Evolutionary conservation across 176 grass and related monocot species (phyloP).

Genomic region (Carex pumila): DNA sequence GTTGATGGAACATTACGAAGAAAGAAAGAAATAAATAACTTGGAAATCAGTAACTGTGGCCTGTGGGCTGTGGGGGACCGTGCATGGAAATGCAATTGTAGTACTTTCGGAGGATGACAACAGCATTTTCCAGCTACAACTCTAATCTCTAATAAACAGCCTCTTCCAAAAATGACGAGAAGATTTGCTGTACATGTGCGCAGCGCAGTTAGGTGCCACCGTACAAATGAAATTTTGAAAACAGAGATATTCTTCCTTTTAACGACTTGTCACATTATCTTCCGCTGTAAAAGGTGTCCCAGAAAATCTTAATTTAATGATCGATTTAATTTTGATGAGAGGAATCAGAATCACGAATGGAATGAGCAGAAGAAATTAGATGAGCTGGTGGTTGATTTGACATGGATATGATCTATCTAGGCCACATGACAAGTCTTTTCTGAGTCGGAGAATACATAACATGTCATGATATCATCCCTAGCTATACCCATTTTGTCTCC

Average conservation of each 20-base stretch:
- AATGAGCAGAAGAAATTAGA: neutral
- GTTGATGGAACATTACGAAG: no score
- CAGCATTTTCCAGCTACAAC: neutral
- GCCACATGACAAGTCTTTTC: neutral
- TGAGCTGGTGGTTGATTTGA: neutral
- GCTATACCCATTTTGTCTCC: constrained; percentile 12
- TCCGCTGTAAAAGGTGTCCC: neutral
- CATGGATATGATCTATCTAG: constrained; percentile 4
- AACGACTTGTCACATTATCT: constrained; percentile 1
- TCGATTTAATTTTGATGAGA: neutral
- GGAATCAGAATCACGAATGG: no score
- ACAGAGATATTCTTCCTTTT: neutral
- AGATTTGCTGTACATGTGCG: neutral
- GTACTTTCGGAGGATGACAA: neutral
- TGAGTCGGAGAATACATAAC: neutral
- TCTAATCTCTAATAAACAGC: no score
- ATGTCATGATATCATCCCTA: constrained; percentile 4
- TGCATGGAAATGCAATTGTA: neutral
- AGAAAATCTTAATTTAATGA: neutral
- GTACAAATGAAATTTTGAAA: neutral
- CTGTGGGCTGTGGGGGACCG: neutral
- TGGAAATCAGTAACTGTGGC: neutral
- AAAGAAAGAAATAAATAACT: no score
- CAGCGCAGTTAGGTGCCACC: neutral
- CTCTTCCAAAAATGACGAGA: neutral